Evolutionary conservation across 805 yeast genomes (phyloP).

Genomic region (Kazachstania viticola): DNA sequence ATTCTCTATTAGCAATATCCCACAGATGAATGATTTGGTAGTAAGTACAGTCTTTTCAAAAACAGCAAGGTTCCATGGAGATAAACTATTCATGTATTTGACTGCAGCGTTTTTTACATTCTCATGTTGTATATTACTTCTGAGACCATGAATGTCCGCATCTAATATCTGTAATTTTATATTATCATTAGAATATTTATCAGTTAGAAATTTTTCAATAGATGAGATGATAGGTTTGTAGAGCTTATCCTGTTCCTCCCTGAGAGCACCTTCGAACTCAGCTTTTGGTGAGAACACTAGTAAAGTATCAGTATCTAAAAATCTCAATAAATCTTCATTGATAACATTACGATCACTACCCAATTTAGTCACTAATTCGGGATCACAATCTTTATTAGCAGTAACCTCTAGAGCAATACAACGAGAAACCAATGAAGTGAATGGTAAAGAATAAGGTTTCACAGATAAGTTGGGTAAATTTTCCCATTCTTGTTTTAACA

Average conservation of each 20-base stretch:
- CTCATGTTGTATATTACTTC: slow-evolving; percentile 64
- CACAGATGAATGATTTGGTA: slow-evolving; percentile 79
- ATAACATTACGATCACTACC: slow-evolving; percentile 48
- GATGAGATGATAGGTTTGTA: slow-evolving; percentile 66
- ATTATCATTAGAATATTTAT: slow-evolving; percentile 8
- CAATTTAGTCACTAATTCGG: slow-evolving; percentile 44
- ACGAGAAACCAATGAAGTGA: slow-evolving; percentile 79
- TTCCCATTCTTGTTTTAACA: slow-evolving; percentile 84
- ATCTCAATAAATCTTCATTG: slow-evolving; percentile 53
- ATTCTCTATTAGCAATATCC: slow-evolving; percentile 51
- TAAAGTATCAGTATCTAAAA: slow-evolving; percentile 89
- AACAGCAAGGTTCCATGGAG: slow-evolving; percentile 72
- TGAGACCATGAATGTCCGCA: slow-evolving; percentile 67
- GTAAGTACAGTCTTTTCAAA: slow-evolving; percentile 82
- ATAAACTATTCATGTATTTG: slow-evolving; percentile 51
- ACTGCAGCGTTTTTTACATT: slow-evolving; percentile 50
- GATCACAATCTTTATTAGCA: slow-evolving; percentile 26
- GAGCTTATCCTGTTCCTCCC: slow-evolving; percentile 66
- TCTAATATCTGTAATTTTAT: slow-evolving; percentile 52
- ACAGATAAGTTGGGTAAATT: slow-evolving; percentile 53
- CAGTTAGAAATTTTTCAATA: slow-evolving; percentile 48
- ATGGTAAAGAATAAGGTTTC: slow-evolving; percentile 61
- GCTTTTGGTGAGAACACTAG: slow-evolving; percentile 68
- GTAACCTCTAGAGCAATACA: slow-evolving; percentile 61
- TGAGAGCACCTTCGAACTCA: slow-evolving; percentile 75